Percentiles rank a stretch among this genome's conserved stretches.
phyloP scores from a whole-genome alignment of 306 rosid genomes.

The Astragalus glycyphyllos region DNA sequence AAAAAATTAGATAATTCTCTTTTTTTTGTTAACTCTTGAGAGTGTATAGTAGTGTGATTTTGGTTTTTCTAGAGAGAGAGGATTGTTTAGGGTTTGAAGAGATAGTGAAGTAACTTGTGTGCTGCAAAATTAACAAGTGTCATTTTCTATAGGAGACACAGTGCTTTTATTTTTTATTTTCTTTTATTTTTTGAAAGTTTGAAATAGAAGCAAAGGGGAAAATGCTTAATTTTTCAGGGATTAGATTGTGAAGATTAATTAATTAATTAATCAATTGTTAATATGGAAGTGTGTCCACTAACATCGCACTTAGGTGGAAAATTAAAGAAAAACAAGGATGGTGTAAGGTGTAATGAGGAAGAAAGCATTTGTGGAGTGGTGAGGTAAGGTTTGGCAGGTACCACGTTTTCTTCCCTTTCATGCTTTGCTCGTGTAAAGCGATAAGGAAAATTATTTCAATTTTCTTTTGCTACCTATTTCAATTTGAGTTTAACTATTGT shows the following conservation, averaged over 20 bases:
- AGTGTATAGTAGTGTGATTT: background rate
- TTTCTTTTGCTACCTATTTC: no score
- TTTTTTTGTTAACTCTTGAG: background rate
- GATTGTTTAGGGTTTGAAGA: conserved; percentile 60
- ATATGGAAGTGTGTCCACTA: conserved; percentile 20
- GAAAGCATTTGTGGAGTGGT: conserved; percentile 35
- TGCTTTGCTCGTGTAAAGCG: no score
- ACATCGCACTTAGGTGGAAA: conserved; percentile 30
- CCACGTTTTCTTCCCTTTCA: background rate
- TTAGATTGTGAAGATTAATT: background rate
- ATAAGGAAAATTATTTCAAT: no score
- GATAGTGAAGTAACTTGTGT: conserved; percentile 52
- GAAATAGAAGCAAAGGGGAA: conserved; percentile 22
- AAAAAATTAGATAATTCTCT: background rate
- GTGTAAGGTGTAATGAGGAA: conserved; percentile 32
- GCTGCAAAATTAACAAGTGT: conserved; percentile 49
- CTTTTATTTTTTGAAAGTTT: background rate
- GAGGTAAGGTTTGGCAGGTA: conserved; percentile 24
- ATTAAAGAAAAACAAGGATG: background rate
- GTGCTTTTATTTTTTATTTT: conserved; percentile 31
- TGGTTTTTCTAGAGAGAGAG: background rate
- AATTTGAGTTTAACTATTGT: no score
- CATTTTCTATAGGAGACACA: conserved; percentile 47
- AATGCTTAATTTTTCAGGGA: background rate
- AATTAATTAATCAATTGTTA: background rate